Evolutionary conservation across 495 filamentous ascomycete species (phyloP), one percentile per base, ranked within the genome.

Genomic region (Podospora bellae-mahoneyi): DNA sequence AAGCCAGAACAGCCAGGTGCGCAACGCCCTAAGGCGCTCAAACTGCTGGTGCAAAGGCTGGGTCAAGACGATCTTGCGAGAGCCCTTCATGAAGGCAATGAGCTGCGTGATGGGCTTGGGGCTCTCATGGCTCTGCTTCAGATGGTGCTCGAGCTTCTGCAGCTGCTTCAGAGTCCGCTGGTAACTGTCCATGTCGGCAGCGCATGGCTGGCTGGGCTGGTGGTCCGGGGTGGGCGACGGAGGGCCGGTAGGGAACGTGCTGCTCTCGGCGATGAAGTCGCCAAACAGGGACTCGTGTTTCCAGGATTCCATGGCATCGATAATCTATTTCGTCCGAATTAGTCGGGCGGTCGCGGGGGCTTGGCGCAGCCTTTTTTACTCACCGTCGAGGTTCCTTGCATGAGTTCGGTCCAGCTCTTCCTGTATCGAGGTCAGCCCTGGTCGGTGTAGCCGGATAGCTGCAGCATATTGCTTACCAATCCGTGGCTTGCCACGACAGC

Each of bases 1-100:
- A 59, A 97, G 85, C 92, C 93, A 99, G 81, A 97, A 96, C 23
- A 98, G 86, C 94, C 96, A 97, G 66, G 89, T 87, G 57, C 94
- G 89, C 19, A 99, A 84, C 6, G 90, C 86, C 68, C 94, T 91
- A 28, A 98, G 86, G 69, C 92, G 88, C 74, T 93, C 89, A 76
- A 98, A 98, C 71, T 94, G 89, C 66, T 95, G 88, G 72, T 91
- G 88, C 19, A 92, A 83, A 7, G 89, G 87, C 68, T 90, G 87
- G 2, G 86, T 88, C 1, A 92, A 88, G 69, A 89, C 87, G 65
- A 92, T 87, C 60, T 88, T 85, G 75, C 90, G 88, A 65, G 97
- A 87, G 19, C 88, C 86, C 74, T 92, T 89, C 48, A 97, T 81
- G 79, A 97, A 97, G 62, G 84, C 88, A 63, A 92, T 85, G 66